phyloP scores from a whole-genome alignment of 306 rosid genomes.

The Boehmeria nivea region DNA sequence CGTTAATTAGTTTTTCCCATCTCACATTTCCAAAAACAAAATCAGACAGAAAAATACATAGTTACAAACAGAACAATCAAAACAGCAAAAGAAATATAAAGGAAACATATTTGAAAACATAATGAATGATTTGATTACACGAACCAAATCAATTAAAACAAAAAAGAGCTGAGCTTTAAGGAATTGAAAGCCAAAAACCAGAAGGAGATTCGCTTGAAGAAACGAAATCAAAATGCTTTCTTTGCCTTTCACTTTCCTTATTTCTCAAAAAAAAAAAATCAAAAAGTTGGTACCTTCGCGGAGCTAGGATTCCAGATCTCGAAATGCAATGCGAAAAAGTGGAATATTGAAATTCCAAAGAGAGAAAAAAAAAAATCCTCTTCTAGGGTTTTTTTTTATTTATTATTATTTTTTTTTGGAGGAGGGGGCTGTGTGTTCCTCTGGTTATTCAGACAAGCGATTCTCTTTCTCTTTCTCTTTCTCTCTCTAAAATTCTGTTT shows the following conservation, averaged over 20 bases:
- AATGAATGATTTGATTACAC: slow-evolving; percentile 14
- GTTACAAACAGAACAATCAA: slow-evolving; percentile 11
- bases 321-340: slow-evolving; percentile 39
- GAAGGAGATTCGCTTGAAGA: slow-evolving; percentile 22
- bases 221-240: slow-evolving; percentile 14
- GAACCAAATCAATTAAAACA: slow-evolving; percentile 23
- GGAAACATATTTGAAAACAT: neutral
- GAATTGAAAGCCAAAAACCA: slow-evolving; percentile 21
- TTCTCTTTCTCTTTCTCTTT: slow-evolving; percentile 18
- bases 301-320: slow-evolving; percentile 63
- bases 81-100: slow-evolving; percentile 1
- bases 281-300: slow-evolving; percentile 33
- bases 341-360: slow-evolving; percentile 27
- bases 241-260: neutral
- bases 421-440: too few relatives aligned
- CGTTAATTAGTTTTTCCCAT: slow-evolving; percentile 6
- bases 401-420: slow-evolving; percentile 2
- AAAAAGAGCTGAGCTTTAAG: slow-evolving; percentile 8
- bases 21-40: slow-evolving; percentile 19
- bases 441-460: slow-evolving; percentile 6
- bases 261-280: neutral
- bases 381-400: slow-evolving; percentile 48
- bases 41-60: slow-evolving; percentile 18
- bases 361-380: slow-evolving; percentile 11
- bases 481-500: slow-evolving; percentile 11